Evolutionary conservation across 352 stramenopile species (phyloP).

Genomic region (Globisporangium camurandrum): DNA sequence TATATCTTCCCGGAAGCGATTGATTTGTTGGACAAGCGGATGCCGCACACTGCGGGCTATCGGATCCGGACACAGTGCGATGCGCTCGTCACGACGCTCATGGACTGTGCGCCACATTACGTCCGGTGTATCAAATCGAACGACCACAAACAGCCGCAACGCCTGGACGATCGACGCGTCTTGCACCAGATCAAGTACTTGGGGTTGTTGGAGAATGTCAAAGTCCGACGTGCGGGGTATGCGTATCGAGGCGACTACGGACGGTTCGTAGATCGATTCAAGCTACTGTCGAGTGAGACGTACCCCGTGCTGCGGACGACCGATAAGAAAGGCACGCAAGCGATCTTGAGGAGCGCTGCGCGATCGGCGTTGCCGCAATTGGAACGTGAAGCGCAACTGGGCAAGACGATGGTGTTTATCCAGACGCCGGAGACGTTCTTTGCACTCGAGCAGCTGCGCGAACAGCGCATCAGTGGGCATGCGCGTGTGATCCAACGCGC

Average conservation of each 20-base stretch:
- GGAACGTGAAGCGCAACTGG: constrained; percentile 80
- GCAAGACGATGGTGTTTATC: constrained; percentile 90
- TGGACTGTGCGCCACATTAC: constrained; percentile 89
- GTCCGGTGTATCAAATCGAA: constrained; percentile 91
- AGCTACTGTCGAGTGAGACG: constrained; percentile 72
- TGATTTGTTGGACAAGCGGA: constrained; percentile 75
- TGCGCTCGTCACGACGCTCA: constrained; percentile 79
- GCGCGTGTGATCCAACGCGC: constrained; percentile 74
- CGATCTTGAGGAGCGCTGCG: constrained; percentile 69
- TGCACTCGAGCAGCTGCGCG: constrained; percentile 79
- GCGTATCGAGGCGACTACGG: constrained; percentile 83
- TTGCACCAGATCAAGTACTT: constrained; percentile 87
- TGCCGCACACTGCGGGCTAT: constrained; percentile 69
- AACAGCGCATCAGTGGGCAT: constrained; percentile 72
- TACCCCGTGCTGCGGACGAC: constrained; percentile 73
- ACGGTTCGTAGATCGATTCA: constrained; percentile 82
- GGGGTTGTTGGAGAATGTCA: constrained; percentile 84
- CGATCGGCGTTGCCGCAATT: constrained; percentile 62
- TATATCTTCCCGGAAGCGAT: constrained; percentile 84
- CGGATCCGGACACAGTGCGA: constrained; percentile 86
- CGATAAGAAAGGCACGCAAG: constrained; percentile 80
- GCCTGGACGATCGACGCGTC: constrained; percentile 81
- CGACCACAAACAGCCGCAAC: constrained; percentile 81
- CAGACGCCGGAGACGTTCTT: constrained; percentile 87
- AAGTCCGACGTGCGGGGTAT: constrained; percentile 78